Percentiles rank a stretch among this genome's conserved stretches.
These are phyloP conservation scores for Sinapis alba DNA, from an alignment of 441 rosid genomes.

Conservation along the genomic window DNA sequence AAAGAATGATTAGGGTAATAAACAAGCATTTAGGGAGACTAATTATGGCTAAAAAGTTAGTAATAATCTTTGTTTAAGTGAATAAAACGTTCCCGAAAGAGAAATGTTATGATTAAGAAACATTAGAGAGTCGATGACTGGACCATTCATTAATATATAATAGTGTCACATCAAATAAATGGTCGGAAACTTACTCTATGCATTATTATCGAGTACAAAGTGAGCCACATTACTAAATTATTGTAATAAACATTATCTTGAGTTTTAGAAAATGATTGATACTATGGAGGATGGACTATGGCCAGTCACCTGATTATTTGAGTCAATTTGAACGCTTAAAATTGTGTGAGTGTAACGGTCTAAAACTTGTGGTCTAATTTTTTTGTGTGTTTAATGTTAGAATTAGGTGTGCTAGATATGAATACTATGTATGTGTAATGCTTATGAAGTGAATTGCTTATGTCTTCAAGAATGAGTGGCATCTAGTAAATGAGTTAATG, in stretches of 20 bases:
- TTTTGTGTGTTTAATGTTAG: too few species aligned
- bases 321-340: background rate
- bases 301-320: background rate
- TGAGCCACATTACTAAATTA: background rate
- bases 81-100: background rate
- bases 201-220: background rate
- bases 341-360: too few species aligned
- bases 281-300: background rate
- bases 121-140: background rate
- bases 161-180: background rate
- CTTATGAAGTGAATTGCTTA: too few species aligned
- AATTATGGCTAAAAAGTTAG: background rate
- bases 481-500: too few species aligned
- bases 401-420: too few species aligned
- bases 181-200: constrained; percentile 3
- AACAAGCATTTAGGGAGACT: constrained; percentile 1
- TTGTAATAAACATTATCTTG: background rate
- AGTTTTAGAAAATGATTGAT: background rate
- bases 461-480: too few species aligned
- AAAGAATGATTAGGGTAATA: background rate
- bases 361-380: too few species aligned
- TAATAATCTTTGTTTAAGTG: constrained; percentile 19
- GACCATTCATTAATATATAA: constrained; percentile 3
- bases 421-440: too few species aligned
- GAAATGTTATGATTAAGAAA: constrained; percentile 14